Conservation (phyloP, 805 yeast genomes). For the Nakazawaea sp. region DNA sequence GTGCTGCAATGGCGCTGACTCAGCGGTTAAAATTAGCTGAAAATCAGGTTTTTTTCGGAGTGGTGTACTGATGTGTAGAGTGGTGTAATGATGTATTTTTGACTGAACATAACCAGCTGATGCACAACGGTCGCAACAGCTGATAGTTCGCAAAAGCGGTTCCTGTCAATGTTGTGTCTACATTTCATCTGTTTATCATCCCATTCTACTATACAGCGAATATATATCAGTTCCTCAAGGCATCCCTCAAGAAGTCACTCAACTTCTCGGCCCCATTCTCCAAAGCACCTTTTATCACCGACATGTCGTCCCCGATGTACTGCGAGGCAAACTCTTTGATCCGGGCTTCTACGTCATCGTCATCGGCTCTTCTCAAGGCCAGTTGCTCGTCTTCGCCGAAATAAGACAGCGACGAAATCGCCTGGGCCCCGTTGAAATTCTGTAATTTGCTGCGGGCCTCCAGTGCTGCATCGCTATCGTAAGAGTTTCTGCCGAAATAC, state of each 20-base stretch:
- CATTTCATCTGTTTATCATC: too few species aligned
- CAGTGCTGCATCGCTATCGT: constrained; percentile 66
- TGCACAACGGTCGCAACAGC: not conserved
- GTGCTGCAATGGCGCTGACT: too few species aligned
- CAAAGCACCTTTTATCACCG: constrained; percentile 81
- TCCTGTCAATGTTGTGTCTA: not conserved
- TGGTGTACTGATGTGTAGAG: too few species aligned
- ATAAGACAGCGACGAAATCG: constrained; percentile 88
- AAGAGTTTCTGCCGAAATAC: constrained; percentile 81
- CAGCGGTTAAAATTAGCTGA: too few species aligned
- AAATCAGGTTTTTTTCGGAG: too few species aligned
- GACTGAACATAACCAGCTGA: too few species aligned
- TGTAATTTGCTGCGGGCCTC: constrained; percentile 83
- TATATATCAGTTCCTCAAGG: constrained; percentile 35
- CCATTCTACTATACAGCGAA: too few species aligned
- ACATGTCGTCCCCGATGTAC: constrained; percentile 78
- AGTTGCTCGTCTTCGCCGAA: constrained; percentile 68
- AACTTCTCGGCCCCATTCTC: constrained; percentile 92
- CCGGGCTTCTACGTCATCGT: constrained; percentile 44
- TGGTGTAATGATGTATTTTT: too few species aligned
- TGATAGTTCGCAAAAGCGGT: not conserved
- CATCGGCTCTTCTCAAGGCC: constrained; percentile 17
- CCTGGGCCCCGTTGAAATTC: constrained; percentile 76
- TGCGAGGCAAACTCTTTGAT: constrained; percentile 57
- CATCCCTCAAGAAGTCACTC: constrained; percentile 81